Evolutionary conservation across 345 rosid species (phyloP).

Genomic region (Ceriops zippeliana): DNA sequence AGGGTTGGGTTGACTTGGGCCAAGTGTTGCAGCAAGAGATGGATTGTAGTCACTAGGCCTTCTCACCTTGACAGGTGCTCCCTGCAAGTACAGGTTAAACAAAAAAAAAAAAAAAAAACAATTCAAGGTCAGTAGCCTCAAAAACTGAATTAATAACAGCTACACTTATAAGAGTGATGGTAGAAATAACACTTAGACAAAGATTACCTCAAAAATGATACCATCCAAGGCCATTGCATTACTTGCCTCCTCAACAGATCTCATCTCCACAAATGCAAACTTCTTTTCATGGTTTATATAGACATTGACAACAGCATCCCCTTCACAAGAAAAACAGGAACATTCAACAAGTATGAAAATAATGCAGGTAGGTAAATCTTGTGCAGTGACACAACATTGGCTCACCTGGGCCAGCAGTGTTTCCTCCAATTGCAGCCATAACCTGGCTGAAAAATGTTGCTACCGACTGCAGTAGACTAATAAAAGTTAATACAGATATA

Average conservation of each 20-base stretch:
- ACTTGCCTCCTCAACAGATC: constrained; percentile 99
- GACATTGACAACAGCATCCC: constrained; percentile 99
- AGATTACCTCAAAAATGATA: constrained; percentile 78
- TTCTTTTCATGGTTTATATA: constrained; percentile 99
- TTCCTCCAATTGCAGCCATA: constrained; percentile 97
- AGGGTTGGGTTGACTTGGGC: constrained; percentile 98
- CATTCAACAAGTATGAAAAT: neutral
- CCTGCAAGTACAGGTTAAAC: constrained; percentile 21
- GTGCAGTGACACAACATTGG: neutral
- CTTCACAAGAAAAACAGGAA: constrained; percentile 31
- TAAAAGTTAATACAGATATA: constrained; percentile 15
- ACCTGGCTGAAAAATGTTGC: constrained; percentile 93
- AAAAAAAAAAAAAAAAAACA: neutral
- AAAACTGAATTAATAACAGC: neutral
- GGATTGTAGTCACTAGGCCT: constrained; percentile 98
- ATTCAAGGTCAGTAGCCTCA: neutral
- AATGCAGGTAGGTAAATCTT: neutral
- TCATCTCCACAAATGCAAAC: constrained; percentile 99
- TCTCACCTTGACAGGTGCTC: constrained; percentile 98
- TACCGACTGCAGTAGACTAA: constrained; percentile 57
- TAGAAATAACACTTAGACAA: neutral
- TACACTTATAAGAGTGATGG: too few relatives aligned
- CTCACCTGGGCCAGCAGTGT: constrained; percentile 95
- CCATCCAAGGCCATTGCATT: constrained; percentile 99
- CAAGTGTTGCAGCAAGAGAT: constrained; percentile 90